Evolutionary conservation across 75 land plant genomes (phyloP).

Genomic region (Larix kaempferi): DNA sequence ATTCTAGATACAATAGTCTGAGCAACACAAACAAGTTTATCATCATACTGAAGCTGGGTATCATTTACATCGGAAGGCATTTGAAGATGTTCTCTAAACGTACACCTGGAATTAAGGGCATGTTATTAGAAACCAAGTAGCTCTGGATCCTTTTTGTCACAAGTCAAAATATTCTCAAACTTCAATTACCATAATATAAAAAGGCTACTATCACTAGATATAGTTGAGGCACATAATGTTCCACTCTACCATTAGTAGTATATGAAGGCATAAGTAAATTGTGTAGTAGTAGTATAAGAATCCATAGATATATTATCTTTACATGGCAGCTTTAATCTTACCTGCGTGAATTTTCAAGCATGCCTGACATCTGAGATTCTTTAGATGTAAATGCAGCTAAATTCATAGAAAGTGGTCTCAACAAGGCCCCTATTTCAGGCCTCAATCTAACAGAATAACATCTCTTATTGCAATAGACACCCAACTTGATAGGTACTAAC

Average conservation of each 20-base stretch:
- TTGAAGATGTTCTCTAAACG: too few relatives aligned
- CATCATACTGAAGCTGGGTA: constrained; percentile 8
- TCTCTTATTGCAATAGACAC: constrained; percentile 47
- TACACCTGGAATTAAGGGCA: too few relatives aligned
- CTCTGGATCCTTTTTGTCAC: too few relatives aligned
- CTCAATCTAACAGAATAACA: constrained; percentile 52
- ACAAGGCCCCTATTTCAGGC: constrained; percentile 88
- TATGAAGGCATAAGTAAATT: background rate
- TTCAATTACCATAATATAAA: too few relatives aligned
- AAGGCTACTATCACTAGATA: too few relatives aligned
- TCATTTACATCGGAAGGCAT: too few relatives aligned
- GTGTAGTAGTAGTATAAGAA: too few relatives aligned
- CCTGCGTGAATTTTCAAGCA: constrained; percentile 88
- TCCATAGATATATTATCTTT: background rate
- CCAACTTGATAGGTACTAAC: constrained; percentile 69
- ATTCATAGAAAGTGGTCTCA: constrained; percentile 64
- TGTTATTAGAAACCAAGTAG: too few relatives aligned
- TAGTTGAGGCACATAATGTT: too few relatives aligned
- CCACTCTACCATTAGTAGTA: background rate
- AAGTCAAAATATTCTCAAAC: too few relatives aligned
- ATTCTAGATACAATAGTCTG: constrained; percentile 55
- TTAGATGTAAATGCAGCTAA: constrained; percentile 44
- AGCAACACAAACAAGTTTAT: constrained; percentile 54
- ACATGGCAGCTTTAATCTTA: constrained; percentile 16
- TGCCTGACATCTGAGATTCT: constrained; percentile 76